Conservation (phyloP, 1,139 yeast species). For the Pichia sp. region DNA sequence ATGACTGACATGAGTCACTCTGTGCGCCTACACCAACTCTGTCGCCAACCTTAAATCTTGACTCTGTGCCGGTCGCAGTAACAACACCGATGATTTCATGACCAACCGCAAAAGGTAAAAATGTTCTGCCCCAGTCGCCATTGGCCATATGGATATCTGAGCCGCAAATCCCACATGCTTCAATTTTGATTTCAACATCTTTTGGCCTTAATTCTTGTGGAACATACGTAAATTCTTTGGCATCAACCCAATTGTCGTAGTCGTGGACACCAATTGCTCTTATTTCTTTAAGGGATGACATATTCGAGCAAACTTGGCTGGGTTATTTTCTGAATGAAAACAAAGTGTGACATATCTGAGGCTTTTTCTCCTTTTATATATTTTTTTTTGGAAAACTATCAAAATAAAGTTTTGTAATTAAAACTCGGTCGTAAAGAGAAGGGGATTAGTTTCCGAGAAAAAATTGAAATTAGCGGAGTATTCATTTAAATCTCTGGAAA, state of each 20-base stretch:
- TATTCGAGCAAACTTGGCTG: too few species aligned
- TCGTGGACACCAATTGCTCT: conserved; percentile 36
- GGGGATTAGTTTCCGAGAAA: too few species aligned
- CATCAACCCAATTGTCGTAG: conserved; percentile 34
- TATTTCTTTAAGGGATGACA: conserved; percentile 10
- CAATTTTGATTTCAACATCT: conserved; percentile 41
- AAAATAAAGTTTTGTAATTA: too few species aligned
- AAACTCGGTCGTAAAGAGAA: too few species aligned
- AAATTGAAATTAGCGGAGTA: too few species aligned
- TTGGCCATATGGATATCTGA: conserved; percentile 36
- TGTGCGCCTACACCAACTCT: conserved; percentile 59
- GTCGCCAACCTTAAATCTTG: conserved; percentile 41
- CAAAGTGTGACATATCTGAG: too few species aligned
- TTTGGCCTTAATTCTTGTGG: conserved; percentile 39
- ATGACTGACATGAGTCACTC: conserved; percentile 37
- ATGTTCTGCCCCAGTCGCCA: conserved; percentile 30
- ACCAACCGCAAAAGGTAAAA: conserved; percentile 30
- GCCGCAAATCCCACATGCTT: conserved; percentile 57
- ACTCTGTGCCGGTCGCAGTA: conserved; percentile 32
- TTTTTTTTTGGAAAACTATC: too few species aligned
- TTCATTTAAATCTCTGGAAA: too few species aligned
- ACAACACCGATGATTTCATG: conserved; percentile 40
- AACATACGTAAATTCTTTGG: conserved; percentile 32
- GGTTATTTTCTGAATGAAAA: too few species aligned
- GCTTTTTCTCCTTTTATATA: too few species aligned